phyloP scores from a whole-genome alignment of 2,329 filamentous ascomycete species.

The Emmonsia crescens region DNA sequence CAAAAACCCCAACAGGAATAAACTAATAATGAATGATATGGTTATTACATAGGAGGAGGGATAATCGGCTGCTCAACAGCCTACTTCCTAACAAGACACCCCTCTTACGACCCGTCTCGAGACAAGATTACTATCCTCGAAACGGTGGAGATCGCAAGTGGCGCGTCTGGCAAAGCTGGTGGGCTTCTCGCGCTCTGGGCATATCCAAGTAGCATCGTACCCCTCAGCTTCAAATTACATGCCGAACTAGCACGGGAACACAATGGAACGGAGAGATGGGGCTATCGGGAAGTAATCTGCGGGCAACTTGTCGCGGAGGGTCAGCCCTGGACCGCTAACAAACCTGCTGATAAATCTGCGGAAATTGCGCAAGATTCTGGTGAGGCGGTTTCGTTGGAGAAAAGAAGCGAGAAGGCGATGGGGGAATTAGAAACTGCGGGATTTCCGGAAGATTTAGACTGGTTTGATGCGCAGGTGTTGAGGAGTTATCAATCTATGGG shows the following conservation, averaged over 20 bases:
- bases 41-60: conserved; percentile 56
- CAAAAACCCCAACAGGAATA: neutral
- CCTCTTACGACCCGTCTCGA: conserved; percentile 60
- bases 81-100: conserved; percentile 82
- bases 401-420: conserved; percentile 43
- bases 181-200: conserved; percentile 86
- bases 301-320: conserved; percentile 51
- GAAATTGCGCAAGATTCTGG: conserved; percentile 16
- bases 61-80: conserved; percentile 88
- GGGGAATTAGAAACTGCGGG: conserved; percentile 45
- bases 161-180: conserved; percentile 88
- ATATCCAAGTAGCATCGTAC: conserved; percentile 73
- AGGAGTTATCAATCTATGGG: conserved; percentile 74
- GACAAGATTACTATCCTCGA: conserved; percentile 81
- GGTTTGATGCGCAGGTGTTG: conserved; percentile 61
- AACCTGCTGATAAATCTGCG: conserved; percentile 7
- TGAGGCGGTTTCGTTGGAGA: conserved; percentile 43
- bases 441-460: conserved; percentile 70
- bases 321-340: conserved; percentile 19
- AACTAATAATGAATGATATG: neutral
- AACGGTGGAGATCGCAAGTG: conserved; percentile 74
- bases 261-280: conserved; percentile 67
- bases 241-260: conserved; percentile 76
- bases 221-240: conserved; percentile 75
- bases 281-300: conserved; percentile 69